Percentiles rank a stretch among this genome's conserved stretches.
Evolutionary conservation across 495 filamentous ascomycete genomes (phyloP).

Genomic region (Talaromyces trachyspermus): DNA sequence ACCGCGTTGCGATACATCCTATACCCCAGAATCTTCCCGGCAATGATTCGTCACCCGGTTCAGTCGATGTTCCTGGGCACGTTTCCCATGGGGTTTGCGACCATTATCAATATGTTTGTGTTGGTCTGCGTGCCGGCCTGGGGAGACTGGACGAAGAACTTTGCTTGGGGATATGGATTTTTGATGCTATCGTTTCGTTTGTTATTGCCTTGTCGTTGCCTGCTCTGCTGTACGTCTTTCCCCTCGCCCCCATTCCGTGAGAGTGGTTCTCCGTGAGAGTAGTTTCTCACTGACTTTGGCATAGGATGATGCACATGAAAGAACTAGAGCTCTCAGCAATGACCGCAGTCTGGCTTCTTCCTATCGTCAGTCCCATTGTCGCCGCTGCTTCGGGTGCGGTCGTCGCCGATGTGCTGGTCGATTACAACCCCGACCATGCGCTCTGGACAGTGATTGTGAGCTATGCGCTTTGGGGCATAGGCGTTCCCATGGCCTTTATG

Average conservation of each 20-base stretch:
- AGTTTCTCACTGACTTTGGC: neutral
- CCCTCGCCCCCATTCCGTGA: no score
- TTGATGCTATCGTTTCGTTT: conserved; percentile 40
- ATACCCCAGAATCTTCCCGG: conserved; percentile 43
- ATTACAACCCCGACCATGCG: conserved; percentile 24
- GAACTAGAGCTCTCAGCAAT: conserved; percentile 20
- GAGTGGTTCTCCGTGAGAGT: neutral
- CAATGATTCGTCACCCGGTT: conserved; percentile 43
- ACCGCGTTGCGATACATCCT: conserved; percentile 47
- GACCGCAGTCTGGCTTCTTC: conserved; percentile 47
- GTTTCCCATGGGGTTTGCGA: conserved; percentile 52
- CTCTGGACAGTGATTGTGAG: conserved; percentile 41
- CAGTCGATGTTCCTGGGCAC: conserved; percentile 49
- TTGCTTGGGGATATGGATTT: conserved; percentile 44
- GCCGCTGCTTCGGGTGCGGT: conserved; percentile 41
- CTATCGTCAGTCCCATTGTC: conserved; percentile 43
- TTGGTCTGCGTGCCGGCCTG: conserved; percentile 40
- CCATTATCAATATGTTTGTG: conserved; percentile 46
- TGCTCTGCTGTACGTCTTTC: conserved; percentile 6
- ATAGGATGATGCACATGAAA: conserved; percentile 8
- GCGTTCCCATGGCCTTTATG: conserved; percentile 38
- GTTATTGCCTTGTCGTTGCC: conserved; percentile 17
- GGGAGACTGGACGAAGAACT: conserved; percentile 20
- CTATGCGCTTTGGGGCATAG: conserved; percentile 48
- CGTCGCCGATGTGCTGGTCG: conserved; percentile 36